Evolutionary conservation across 108 stramenopile species (phyloP).

Genomic region (Asterionellopsis glacialis): DNA sequence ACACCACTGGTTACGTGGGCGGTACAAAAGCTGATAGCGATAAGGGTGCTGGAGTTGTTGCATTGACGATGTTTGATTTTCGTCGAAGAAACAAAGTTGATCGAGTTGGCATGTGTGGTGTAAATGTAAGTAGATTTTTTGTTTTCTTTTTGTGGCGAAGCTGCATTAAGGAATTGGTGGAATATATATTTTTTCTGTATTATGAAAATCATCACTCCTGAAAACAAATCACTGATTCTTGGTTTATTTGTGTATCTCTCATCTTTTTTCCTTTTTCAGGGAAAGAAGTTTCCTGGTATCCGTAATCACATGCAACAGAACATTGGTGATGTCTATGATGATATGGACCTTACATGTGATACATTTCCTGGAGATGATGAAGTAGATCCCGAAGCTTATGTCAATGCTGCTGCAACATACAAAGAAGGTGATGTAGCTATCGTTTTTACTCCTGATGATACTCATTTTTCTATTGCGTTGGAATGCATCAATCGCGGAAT

Average conservation of each 20-base stretch:
- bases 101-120: conserved; percentile 92
- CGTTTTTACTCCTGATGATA: conserved; percentile 99
- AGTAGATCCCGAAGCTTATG: conserved; percentile 83
- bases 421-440: conserved; percentile 88
- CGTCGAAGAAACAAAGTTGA: conserved; percentile 81
- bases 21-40: conserved; percentile 85
- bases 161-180: no score
- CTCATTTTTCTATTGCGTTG: conserved; percentile 96
- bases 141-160: background rate
- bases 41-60: conserved; percentile 99
- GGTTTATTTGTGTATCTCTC: background rate
- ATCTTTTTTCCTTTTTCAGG: conserved; percentile 25
- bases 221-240: background rate
- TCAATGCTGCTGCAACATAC: conserved; percentile 61
- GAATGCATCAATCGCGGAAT: conserved; percentile 85
- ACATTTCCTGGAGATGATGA: conserved; percentile 91
- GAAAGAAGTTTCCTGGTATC: conserved; percentile 96
- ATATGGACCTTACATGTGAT: conserved; percentile 88
- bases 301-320: conserved; percentile 88
- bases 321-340: conserved; percentile 89
- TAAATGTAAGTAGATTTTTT: conserved; percentile 69
- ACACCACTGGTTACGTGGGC: conserved; percentile 95
- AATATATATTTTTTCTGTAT: no score
- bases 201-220: background rate
- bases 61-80: conserved; percentile 96